phyloP scores from a whole-genome alignment of 345 rosid species.

The Theobroma cacao region DNA sequence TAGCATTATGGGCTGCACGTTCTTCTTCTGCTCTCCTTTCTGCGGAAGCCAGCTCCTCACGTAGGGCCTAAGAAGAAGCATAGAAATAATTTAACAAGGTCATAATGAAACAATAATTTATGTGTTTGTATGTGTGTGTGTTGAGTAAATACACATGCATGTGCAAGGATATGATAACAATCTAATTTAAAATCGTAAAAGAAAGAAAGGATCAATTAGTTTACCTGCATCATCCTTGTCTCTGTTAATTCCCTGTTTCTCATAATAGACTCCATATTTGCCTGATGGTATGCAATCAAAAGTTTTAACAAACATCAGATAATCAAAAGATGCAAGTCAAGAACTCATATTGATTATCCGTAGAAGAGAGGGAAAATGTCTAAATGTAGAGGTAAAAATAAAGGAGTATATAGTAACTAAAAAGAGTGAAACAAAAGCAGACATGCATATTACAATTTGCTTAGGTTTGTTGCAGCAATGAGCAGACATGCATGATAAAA shows the following conservation, averaged over 20 bases:
- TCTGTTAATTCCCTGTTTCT: constrained; percentile 95
- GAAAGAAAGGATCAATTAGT: constrained; percentile 16
- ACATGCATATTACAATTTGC: background rate
- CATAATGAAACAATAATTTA: background rate
- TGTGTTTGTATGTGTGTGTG: background rate
- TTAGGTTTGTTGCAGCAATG: too few relatives aligned
- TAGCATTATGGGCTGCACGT: constrained; percentile 83
- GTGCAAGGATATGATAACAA: background rate
- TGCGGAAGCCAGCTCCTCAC: constrained; percentile 90
- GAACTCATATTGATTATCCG: background rate
- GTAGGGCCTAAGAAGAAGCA: constrained; percentile 62
- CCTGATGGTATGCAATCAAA: constrained; percentile 42
- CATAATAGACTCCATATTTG: constrained; percentile 91
- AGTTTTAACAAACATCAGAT: constrained; percentile 4
- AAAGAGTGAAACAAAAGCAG: background rate
- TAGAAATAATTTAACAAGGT: constrained; percentile 16
- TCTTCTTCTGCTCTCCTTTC: constrained; percentile 98
- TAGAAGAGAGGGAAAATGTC: background rate
- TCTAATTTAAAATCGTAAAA: too few relatives aligned
- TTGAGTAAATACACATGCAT: background rate
- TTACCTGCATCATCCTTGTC: constrained; percentile 99
- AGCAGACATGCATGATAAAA: too few relatives aligned
- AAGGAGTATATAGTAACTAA: background rate
- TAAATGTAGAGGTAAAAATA: background rate
- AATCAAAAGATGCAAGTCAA: constrained; percentile 7